These are phyloP conservation scores for Hysterangium stoloniferum DNA, from an alignment of 768 basidiomycete genomes.

Conservation along the genomic window DNA sequence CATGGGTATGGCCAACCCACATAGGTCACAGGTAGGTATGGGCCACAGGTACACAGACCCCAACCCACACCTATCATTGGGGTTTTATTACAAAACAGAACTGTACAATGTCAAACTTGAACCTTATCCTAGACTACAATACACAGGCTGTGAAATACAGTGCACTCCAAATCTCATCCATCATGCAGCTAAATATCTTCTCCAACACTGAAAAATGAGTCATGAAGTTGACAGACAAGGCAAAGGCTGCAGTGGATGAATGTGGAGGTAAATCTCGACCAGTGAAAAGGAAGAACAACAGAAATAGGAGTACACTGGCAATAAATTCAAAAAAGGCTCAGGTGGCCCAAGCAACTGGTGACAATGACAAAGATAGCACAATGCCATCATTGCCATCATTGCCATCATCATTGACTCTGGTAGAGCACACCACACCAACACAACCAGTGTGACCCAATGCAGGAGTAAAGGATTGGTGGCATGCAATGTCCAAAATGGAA, in stretches of 20 bases:
- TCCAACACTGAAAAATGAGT: not conserved
- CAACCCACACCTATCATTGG: not conserved
- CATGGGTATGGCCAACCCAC: not conserved
- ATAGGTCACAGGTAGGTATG: not conserved
- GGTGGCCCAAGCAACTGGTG: too few species aligned
- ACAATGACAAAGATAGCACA: too few species aligned
- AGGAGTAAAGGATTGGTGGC: not conserved
- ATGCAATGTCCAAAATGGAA: not conserved
- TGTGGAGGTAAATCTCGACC: too few species aligned
- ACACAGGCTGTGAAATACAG: not conserved
- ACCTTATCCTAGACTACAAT: not conserved
- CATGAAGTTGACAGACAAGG: too few species aligned
- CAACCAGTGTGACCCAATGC: not conserved
- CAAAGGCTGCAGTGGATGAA: too few species aligned
- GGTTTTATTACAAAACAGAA: too few species aligned
- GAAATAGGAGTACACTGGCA: too few species aligned
- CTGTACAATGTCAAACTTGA: not conserved
- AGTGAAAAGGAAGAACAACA: too few species aligned
- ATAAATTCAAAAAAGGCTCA: too few species aligned
- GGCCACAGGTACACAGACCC: not conserved
- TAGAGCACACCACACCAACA: too few species aligned
- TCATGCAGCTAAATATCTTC: not conserved
- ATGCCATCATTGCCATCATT: too few species aligned
- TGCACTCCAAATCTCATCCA: not conserved
- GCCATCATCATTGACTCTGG: too few species aligned